Conservation (phyloP, 2,329 filamentous ascomycete species). For the Zymoseptoria brevis region DNA sequence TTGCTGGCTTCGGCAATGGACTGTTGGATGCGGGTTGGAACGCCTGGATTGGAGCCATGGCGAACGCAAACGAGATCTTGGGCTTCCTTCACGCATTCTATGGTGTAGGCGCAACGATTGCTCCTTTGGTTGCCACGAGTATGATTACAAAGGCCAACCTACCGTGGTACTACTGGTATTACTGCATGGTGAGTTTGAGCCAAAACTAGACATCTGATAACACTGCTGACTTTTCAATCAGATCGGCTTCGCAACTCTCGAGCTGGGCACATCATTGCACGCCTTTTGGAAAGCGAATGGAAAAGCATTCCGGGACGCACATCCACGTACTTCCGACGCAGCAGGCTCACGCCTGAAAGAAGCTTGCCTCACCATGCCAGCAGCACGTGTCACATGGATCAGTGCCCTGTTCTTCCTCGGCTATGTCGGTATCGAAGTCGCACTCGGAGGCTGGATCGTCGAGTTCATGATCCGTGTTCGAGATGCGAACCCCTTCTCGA, state of each 20-base stretch:
- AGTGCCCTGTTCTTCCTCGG: conserved; percentile 64
- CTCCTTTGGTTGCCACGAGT: conserved; percentile 62
- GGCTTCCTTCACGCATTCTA: conserved; percentile 67
- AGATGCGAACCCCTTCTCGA: conserved; percentile 58
- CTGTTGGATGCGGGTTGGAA: conserved; percentile 56
- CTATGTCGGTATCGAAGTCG: conserved; percentile 73
- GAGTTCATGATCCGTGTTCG: conserved; percentile 80
- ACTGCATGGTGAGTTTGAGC: conserved; percentile 54
- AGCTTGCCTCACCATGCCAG: conserved; percentile 39
- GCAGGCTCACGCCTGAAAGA: conserved; percentile 45
- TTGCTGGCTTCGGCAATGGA: conserved; percentile 65
- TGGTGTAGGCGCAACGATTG: conserved; percentile 61
- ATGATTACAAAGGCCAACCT: conserved; percentile 58
- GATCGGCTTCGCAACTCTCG: conserved; percentile 50
- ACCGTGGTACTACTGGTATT: conserved; percentile 68
- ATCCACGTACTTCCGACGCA: conserved; percentile 37
- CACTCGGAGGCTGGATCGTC: conserved; percentile 72
- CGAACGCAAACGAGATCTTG: conserved; percentile 63
- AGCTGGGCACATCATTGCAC: conserved; percentile 44
- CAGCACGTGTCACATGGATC: conserved; percentile 61
- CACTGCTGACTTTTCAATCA: conserved; percentile 8
- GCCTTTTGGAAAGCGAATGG: conserved; percentile 60
- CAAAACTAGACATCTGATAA: not conserved
- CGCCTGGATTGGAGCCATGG: conserved; percentile 63
- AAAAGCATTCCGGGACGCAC: conserved; percentile 46